A percentile compares a stretch with the other conserved stretches of the same genome.
These are phyloP conservation scores for Sistotremastrum niveocremeum DNA, from an alignment of 768 basidiomycete genomes.

Conservation along the genomic window DNA sequence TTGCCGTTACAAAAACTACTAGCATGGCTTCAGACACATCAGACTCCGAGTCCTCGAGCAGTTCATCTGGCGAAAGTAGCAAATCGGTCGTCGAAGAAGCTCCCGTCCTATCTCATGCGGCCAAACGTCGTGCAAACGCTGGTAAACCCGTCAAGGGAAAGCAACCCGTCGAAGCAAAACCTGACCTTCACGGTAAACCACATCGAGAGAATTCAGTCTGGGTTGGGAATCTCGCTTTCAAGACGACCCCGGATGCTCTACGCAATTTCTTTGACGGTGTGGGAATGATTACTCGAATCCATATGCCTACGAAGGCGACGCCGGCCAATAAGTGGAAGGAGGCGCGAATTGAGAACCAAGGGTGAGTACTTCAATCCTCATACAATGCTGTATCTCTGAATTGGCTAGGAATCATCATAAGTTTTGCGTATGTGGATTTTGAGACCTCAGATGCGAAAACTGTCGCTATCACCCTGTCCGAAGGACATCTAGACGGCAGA, in stretches of 20 bases:
- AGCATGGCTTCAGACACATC: constrained; percentile 2
- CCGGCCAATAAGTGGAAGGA: constrained; percentile 21
- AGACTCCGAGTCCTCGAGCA: constrained; percentile 6
- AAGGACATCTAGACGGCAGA: constrained; percentile 71
- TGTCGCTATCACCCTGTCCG: constrained; percentile 68
- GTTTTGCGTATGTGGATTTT: constrained; percentile 97
- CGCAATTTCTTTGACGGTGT: constrained; percentile 53
- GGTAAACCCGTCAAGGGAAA: constrained; percentile 17
- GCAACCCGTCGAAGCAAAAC: constrained; percentile 9
- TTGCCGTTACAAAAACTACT: background rate
- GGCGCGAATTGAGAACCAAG: constrained; percentile 56
- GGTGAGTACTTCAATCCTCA: constrained; percentile 34
- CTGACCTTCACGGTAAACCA: constrained; percentile 11
- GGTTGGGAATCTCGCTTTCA: constrained; percentile 91
- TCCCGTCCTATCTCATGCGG: constrained; percentile 62
- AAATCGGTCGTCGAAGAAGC: constrained; percentile 19
- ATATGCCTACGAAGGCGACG: constrained; percentile 66
- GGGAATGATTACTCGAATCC: constrained; percentile 64
- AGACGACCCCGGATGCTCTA: constrained; percentile 68
- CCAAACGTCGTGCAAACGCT: constrained; percentile 47
- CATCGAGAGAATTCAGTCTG: constrained; percentile 82
- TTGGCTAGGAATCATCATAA: constrained; percentile 18
- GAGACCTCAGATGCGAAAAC: constrained; percentile 58
- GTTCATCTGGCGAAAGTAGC: background rate
- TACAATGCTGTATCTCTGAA: constrained; percentile 11